These are phyloP conservation scores for Inga laurina DNA, from an alignment of 306 rosid genomes.

Conservation along the genomic window DNA sequence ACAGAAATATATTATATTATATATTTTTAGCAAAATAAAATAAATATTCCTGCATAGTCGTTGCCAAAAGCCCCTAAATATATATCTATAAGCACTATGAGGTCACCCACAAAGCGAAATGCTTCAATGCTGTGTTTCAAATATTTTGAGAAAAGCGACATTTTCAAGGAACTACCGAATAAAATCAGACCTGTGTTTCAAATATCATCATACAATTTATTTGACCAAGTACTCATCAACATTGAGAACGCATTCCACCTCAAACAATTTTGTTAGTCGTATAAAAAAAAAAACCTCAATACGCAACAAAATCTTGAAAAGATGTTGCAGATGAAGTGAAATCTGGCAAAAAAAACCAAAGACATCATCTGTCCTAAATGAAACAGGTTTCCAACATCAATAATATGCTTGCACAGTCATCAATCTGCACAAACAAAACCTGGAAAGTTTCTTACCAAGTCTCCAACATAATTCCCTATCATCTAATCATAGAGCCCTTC, in stretches of 20 bases:
- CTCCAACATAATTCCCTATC: conserved; percentile 27
- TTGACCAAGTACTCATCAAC: conserved; percentile 21
- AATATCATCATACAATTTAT: conserved; percentile 9
- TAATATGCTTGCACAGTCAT: conserved; percentile 23
- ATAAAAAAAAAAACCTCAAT: not conserved
- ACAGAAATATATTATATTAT: no score
- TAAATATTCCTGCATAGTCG: no score
- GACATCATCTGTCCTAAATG: conserved; percentile 21
- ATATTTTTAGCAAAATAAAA: no score
- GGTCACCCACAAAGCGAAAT: not conserved
- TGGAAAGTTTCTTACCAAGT: conserved; percentile 32
- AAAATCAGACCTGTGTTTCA: not conserved
- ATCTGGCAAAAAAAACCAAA: conserved; percentile 20
- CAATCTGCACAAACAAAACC: conserved; percentile 46
- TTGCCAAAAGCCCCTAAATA: no score
- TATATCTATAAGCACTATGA: no score
- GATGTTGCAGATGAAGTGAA: conserved; percentile 21
- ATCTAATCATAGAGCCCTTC: conserved; percentile 64
- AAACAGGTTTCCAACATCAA: conserved; percentile 31
- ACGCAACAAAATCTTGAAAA: conserved; percentile 9
- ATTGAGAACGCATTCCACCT: not conserved
- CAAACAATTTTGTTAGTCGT: not conserved
- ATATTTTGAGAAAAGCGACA: no score
- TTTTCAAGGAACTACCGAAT: not conserved
- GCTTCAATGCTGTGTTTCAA: not conserved